Evolutionary conservation across 106 monocot species (phyloP), one percentile per base, ranked within the genome.

Genomic region (Dioscorea dumetorum): DNA sequence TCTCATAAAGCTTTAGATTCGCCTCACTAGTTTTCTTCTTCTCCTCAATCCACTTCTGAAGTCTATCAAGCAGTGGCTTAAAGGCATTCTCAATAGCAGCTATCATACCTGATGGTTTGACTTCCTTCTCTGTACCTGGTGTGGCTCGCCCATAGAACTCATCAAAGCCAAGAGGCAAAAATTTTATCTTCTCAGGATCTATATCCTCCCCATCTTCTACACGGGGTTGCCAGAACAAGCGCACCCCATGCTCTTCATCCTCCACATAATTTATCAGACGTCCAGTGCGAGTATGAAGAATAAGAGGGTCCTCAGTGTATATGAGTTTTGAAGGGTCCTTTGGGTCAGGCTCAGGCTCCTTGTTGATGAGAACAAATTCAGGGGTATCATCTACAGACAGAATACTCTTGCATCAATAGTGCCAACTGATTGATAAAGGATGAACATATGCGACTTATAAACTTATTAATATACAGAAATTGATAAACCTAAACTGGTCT

Each of bases 321-420:
- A 91, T 72, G 32, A 91, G 84, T 58, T 78, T 82, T 67, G 91
- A 77, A 53, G 91, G 84, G 65, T 91, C 87, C 59, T 87, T 75
- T 23, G 91, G 91, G 63, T 91, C 84, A 61, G 84, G 84, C 60
- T 85, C 91, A n/a, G 91, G 91, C 34, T 91, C 84, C 70, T 91
- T 80, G 77, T 91, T 91, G 72, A 91, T 79, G 14, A 87, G 85
- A 70, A 91, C 74, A 78, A 91, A 91, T 76, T 91, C 91, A 72
- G 89, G 71, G 48, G 71, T 81, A n/a, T 84, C 68, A 75, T 79
- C 91, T 91, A 77, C 19, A 67, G 50, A 71, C 50, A 51, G 66
- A 64, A 33, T 20, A 22, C 58, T 13, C 8, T 13, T 20, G 20
- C 9, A 31, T 52, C 13, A 53, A 33, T 5, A 10, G 41, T 41